Evolutionary conservation across 306 rosid species (phyloP), one percentile per base, ranked within the genome.

Genomic region (Corylus americana): DNA sequence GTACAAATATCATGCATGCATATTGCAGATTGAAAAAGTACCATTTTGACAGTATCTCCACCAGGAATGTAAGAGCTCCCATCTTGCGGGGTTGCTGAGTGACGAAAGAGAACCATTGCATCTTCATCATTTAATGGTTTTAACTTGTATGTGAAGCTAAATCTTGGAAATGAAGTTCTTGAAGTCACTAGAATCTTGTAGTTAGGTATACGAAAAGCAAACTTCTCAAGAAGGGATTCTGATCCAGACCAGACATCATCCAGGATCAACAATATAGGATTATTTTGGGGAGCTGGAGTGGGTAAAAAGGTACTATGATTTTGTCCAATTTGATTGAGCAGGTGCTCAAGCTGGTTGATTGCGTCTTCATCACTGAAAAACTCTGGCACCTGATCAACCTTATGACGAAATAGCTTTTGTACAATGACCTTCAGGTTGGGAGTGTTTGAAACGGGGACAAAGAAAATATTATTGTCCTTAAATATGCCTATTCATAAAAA

Each of bases 211-310:
- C 81, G 66, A 55, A 83, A 79, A 42, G 31, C n/a, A 22, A 90
- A 80, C 44, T 82, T 90, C 11, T 85, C 85, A 55, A 89, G n/a
- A 11, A 89, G 82, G 73, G 74, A 48, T 74, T 84, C 92, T 39
- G 97, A 84, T 22, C 78, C 90, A 3, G 73, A 73, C 94, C 94
- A 88, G 77, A 90, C 92, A 45, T 92, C 94, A 79, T 92, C 96
- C 42, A 89, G 64, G 5, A 91, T 90, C 77, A 87, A 54, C 79
- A 91, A 29, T 35, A 86, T 8, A 58, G 82, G 85, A 48, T 75
- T 61, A 45, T 54, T 17, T 68, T 48, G 45, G 45, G 45, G 45
- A 42, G 45, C 45, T 42, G 45, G 45, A 5, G 45, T 42, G 45
- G 45, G 45, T 42, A 42, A 42, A 42, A 42, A 5, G 8, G 45